Evolutionary conservation across 2,329 filamentous ascomycete genomes (phyloP), one percentile per base, ranked within the genome.

Genomic region (Lachnellula arida): DNA sequence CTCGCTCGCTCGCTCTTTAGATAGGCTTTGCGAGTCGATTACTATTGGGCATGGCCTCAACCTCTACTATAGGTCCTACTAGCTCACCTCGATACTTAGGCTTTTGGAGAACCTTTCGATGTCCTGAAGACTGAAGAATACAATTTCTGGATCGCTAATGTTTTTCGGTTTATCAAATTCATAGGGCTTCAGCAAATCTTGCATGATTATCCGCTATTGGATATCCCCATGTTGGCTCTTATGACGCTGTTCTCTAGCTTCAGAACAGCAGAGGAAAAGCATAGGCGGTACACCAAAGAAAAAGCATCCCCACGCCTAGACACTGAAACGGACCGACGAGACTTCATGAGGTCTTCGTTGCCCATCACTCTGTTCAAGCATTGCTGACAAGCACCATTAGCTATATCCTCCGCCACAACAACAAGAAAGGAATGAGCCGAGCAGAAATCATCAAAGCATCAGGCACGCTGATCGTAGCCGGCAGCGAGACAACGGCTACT

Each of bases 81-180:
- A 7, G 8, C 25, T 25, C 3, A 25, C 25, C 67, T 73, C 43
- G 73, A 73, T 23, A 74, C 76, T 55, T 67, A 77, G 40, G 68
- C 73, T 0, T 77, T 76, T 57, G 74, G 73, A 5, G 71, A 75
- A 53, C 68, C 72, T 2, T 75, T 74, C 60, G 65, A 63, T 8
- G 67, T 64, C 51, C 57, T 73, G 8, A 56, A 68, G 39, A 58
- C 56, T 46, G 68, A 66, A 62, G 49, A 40, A 40, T 63, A 56
- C 46, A 61, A 65, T 35, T 63, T 58, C 4, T 70, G 60, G 65
- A 68, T 68, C 23, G 53, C 55, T 1, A 53, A 68, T 0, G 60
- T 71, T 19, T 50, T 65, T 12, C 44, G 61, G 6, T 58, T 61
- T 54, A 55, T 68, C 32, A 59, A 58, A 39, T 58, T 58, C 44